Conservation (phyloP, 2,329 filamentous ascomycete species). For the Thelonectria blattea region DNA sequence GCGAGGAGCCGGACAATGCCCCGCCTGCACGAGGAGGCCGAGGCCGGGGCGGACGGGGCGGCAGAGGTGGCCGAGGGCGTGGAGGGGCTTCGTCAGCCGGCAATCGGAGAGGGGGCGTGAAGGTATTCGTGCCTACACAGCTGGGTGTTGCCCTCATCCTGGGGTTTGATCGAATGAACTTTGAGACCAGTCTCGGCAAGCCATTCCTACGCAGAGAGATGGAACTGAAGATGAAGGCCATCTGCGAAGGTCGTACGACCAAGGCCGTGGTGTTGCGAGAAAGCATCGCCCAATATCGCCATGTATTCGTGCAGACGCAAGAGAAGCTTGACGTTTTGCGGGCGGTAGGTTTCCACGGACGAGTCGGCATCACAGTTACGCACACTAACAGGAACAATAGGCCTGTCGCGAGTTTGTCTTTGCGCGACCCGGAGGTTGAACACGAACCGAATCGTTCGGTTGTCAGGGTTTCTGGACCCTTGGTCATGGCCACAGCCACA, state of each 20-base stretch:
- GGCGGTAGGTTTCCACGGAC: conserved; percentile 53
- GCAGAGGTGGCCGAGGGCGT: conserved; percentile 42
- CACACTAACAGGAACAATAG: conserved; percentile 36
- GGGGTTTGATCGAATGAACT: conserved; percentile 92
- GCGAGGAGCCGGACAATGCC: conserved; percentile 46
- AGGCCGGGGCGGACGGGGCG: conserved; percentile 53
- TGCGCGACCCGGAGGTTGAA: conserved; percentile 22
- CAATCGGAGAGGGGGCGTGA: conserved; percentile 60
- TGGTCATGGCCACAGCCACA: conserved; percentile 33
- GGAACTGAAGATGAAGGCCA: conserved; percentile 96
- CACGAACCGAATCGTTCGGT: conserved; percentile 9
- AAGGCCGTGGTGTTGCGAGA: conserved; percentile 78
- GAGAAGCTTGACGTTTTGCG: conserved; percentile 74
- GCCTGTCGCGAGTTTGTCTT: conserved; percentile 49
- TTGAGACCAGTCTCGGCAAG: conserved; percentile 91
- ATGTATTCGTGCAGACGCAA: conserved; percentile 82
- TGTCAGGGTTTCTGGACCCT: conserved; percentile 36
- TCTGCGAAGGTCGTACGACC: conserved; percentile 85
- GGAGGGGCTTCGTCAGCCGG: conserved; percentile 52
- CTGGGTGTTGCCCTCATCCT: conserved; percentile 90
- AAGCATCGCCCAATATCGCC: conserved; percentile 84
- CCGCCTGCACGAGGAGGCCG: conserved; percentile 52
- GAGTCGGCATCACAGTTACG: conserved; percentile 2
- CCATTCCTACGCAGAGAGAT: conserved; percentile 97
- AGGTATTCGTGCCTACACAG: conserved; percentile 91